phyloP scores from a whole-genome alignment of 208 protist genomes.

The Novymonas esmeraldas region DNA sequence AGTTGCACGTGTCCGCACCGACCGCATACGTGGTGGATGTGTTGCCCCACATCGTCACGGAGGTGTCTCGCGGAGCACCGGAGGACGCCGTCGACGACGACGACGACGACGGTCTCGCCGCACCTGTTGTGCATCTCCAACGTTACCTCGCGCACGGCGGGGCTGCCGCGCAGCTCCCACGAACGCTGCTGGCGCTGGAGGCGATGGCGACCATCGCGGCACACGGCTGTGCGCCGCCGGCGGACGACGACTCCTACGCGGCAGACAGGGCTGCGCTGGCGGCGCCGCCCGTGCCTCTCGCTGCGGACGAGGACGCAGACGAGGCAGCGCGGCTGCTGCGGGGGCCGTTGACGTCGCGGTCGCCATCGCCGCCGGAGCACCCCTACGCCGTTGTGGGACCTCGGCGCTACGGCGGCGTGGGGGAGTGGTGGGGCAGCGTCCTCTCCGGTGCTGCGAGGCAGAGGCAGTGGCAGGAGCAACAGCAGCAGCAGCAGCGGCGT shows the following conservation, averaged over 20 bases:
- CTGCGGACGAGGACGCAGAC: not conserved
- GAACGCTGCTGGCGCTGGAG: conserved; percentile 22
- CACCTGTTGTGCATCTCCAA: not conserved
- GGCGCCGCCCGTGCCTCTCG: not conserved
- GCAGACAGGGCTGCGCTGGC: not conserved
- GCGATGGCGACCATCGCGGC: conserved; percentile 9
- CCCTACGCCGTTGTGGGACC: conserved; percentile 1
- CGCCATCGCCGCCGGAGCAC: conserved; percentile 1
- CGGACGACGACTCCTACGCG: too few species aligned
- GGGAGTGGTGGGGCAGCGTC: not conserved
- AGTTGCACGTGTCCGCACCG: not conserved
- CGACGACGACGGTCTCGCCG: not conserved
- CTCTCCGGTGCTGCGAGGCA: too few species aligned
- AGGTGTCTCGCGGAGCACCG: not conserved
- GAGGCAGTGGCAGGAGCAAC: not conserved
- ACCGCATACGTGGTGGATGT: not conserved
- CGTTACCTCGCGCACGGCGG: not conserved
- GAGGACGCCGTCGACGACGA: not conserved
- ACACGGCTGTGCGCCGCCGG: too few species aligned
- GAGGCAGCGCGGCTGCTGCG: not conserved
- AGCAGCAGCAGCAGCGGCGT: not conserved
- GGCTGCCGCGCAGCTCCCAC: conserved; percentile 10
- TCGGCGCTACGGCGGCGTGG: not conserved
- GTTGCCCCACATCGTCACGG: not conserved
- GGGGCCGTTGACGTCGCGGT: too few species aligned